A percentile compares a stretch with the other conserved stretches of the same genome.
phyloP scores from a whole-genome alignment of 352 stramenopile species.

The Pythium aristosporum region DNA sequence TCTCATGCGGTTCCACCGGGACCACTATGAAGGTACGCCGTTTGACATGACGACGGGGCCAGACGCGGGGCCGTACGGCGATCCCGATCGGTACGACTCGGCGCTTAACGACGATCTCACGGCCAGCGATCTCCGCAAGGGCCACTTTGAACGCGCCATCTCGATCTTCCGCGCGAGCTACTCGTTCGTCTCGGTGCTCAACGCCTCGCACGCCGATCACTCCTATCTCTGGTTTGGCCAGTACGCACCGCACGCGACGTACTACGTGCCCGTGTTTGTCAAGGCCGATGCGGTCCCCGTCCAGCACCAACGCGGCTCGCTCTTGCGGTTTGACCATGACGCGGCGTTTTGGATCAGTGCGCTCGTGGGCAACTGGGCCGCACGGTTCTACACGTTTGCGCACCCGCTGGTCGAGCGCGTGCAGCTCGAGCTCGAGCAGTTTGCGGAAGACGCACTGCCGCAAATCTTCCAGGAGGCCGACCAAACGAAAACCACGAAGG shows the following conservation, averaged over 20 bases:
- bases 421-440: conserved; percentile 60
- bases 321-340: conserved; percentile 61
- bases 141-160: conserved; percentile 90
- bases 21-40: conserved; percentile 92
- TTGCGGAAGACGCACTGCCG: conserved; percentile 34
- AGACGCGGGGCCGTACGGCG: conserved; percentile 84
- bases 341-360: conserved; percentile 78
- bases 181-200: conserved; percentile 76
- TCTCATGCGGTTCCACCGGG: conserved; percentile 89
- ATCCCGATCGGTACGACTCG: conserved; percentile 88
- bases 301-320: conserved; percentile 52
- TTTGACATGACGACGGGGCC: conserved; percentile 88
- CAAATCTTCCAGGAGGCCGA: conserved; percentile 41
- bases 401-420: conserved; percentile 56
- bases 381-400: conserved; percentile 71
- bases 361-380: conserved; percentile 84
- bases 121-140: conserved; percentile 42
- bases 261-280: conserved; percentile 90
- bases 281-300: conserved; percentile 44
- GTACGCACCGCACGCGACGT: conserved; percentile 85
- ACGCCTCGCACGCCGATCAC: conserved; percentile 57
- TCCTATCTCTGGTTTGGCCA: conserved; percentile 87
- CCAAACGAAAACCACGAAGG: conserved; percentile 36
- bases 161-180: conserved; percentile 93
- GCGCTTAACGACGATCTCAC: conserved; percentile 48